phyloP scores from a whole-genome alignment of 345 rosid species.

The Barbarea vulgaris region DNA sequence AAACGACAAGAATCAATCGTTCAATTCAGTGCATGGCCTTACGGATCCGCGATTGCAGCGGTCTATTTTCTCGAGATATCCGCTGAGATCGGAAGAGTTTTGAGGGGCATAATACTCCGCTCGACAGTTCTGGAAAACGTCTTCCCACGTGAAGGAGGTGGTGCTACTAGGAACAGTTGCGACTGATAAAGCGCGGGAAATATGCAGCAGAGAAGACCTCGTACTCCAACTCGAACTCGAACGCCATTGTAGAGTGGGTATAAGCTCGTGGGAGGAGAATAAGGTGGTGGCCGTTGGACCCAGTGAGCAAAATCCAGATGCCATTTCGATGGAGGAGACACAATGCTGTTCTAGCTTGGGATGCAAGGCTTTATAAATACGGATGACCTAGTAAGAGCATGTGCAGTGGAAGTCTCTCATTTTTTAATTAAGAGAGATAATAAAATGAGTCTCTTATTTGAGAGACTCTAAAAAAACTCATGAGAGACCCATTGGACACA shows the following conservation, averaged over 20 bases:
- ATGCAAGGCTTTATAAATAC: background rate
- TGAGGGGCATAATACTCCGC: constrained; percentile 39
- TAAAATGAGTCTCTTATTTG: too few relatives aligned
- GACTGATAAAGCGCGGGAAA: constrained; percentile 36
- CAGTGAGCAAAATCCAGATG: constrained; percentile 19
- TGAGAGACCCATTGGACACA: too few relatives aligned
- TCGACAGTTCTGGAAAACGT: constrained; percentile 50
- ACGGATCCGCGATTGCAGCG: constrained; percentile 79
- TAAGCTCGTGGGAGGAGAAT: constrained; percentile 7
- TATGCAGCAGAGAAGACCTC: background rate
- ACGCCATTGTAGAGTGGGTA: constrained; percentile 24
- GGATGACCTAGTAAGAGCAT: too few relatives aligned
- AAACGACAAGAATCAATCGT: background rate
- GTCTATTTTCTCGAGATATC: constrained; percentile 60
- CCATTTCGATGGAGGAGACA: constrained; percentile 28
- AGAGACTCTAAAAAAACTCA: too few relatives aligned
- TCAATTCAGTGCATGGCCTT: background rate
- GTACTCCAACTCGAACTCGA: background rate
- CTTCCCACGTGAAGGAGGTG: constrained; percentile 69
- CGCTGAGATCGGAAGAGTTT: constrained; percentile 55
- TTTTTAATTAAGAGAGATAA: too few relatives aligned
- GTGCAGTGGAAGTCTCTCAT: too few relatives aligned
- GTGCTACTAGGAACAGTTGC: constrained; percentile 19
- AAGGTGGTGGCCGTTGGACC: constrained; percentile 5
- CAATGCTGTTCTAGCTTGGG: background rate